phyloP scores from a whole-genome alignment of 768 basidiomycete species.

The Hericium erinaceus region DNA sequence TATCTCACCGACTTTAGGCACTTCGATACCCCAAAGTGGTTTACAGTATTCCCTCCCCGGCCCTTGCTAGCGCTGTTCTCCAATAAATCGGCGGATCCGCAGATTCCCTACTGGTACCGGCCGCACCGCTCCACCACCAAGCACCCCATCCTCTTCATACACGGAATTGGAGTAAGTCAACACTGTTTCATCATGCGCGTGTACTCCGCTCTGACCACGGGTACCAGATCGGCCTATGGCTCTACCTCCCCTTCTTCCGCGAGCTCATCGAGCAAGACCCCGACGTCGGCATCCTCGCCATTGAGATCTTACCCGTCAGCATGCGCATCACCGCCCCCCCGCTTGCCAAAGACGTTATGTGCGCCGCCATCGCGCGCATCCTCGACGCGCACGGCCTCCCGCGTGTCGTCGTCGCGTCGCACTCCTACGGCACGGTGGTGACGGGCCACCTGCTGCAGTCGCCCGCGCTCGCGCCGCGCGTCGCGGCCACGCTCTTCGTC shows the following conservation, averaged over 20 bases:
- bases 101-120: slow-evolving; percentile 38
- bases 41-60: slow-evolving; percentile 45
- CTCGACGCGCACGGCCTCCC: slow-evolving; percentile 32
- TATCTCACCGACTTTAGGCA: slow-evolving; percentile 43
- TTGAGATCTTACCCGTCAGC: slow-evolving; percentile 52
- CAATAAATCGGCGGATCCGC: slow-evolving; percentile 22
- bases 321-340: slow-evolving; percentile 51
- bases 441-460: slow-evolving; percentile 41
- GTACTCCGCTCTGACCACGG: no score
- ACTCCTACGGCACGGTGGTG: slow-evolving; percentile 58
- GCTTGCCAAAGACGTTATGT: slow-evolving; percentile 30
- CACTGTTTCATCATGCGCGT: background rate
- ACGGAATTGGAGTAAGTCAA: slow-evolving; percentile 53
- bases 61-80: slow-evolving; percentile 35
- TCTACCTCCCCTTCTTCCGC: slow-evolving; percentile 43
- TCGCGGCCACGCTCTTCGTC: slow-evolving; percentile 41
- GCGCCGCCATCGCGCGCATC: slow-evolving; percentile 34
- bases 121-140: slow-evolving; percentile 39
- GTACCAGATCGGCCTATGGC: slow-evolving; percentile 49
- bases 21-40: slow-evolving; percentile 28
- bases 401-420: slow-evolving; percentile 37
- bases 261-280: slow-evolving; percentile 35
- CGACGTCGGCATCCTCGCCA: slow-evolving; percentile 46
- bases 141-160: slow-evolving; percentile 52
- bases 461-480: slow-evolving; percentile 17